Evolutionary conservation across 1,284 basidiomycete genomes (phyloP), one percentile per base, ranked within the genome.

Genomic region (Fomitopsis palustris): DNA sequence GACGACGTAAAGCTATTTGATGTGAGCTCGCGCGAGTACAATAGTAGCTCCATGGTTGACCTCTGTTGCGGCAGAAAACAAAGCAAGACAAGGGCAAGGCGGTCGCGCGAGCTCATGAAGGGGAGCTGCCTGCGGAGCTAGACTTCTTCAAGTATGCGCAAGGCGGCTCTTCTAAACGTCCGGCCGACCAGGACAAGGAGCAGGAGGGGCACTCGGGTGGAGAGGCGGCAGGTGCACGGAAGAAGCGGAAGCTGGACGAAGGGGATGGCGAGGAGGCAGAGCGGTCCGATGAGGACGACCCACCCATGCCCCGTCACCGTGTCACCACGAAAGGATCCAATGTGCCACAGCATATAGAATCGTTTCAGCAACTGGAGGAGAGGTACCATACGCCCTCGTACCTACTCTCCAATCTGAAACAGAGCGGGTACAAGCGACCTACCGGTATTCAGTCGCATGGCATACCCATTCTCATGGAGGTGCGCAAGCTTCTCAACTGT

Each of bases 101-200:
- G 12, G 63, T 62, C 7, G 55, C 62, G 25, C 63, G 69, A 60
- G 59, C 61, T 1, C 65, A 68, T 23, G 70, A 75, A 35, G 80
- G 75, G 27, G 81, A 81, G 64, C 81, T 96, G 19, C 95, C 95
- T 0, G 67, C 79, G 2, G 90, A 91, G 63, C 80, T 96, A 4
- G 92, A 97, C 72, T 95, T 95, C 73, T 96, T 96, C 77, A 93
- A 90, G 64, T 93, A 93, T 65, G 86, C 88, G 0, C 78, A 84
- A 63, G 80, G 78, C 45, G 78, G 75, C n/a, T 67, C 72, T 25
- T 72, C 67, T 41, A 88, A 90, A 62, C 67, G 73, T 39, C 74
- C 74, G 62, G 60, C 61, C 43, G 25, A 51, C 59, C 59, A 35
- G 38, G 52, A 23, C 54, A 58, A 23, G 10, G 23, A 25, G 23